Conservation (phyloP, 345 rosid species). For the Hypericum perforatum region DNA sequence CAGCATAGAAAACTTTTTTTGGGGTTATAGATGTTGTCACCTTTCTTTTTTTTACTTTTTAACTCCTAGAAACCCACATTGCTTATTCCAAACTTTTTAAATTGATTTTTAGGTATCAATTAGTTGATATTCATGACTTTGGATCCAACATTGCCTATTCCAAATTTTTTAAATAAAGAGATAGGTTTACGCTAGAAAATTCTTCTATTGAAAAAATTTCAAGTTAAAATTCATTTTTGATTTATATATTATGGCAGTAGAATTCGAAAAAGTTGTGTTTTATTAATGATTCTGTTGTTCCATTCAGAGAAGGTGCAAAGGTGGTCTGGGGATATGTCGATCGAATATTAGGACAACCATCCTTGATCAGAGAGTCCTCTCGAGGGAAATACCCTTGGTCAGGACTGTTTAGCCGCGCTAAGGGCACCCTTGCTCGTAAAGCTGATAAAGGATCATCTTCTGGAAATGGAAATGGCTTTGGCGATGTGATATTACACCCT, state of each 20-base stretch:
- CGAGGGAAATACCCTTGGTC: slow-evolving; percentile 99
- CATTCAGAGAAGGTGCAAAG: slow-evolving; percentile 91
- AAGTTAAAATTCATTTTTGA: background rate
- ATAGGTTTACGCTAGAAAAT: too few species aligned
- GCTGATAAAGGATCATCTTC: slow-evolving; percentile 38
- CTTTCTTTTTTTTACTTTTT: too few species aligned
- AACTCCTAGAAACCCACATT: too few species aligned
- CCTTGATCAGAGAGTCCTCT: slow-evolving; percentile 97
- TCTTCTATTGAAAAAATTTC: too few species aligned
- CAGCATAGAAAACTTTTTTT: too few species aligned
- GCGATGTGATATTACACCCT: slow-evolving; percentile 87
- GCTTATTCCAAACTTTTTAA: too few species aligned
- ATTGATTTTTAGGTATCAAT: too few species aligned
- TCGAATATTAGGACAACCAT: slow-evolving; percentile 94
- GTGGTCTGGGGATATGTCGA: slow-evolving; percentile 97
- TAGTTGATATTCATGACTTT: too few species aligned
- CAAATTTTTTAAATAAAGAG: too few species aligned
- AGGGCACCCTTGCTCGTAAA: slow-evolving; percentile 33
- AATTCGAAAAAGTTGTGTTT: slow-evolving; percentile 4
- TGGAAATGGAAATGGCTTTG: slow-evolving; percentile 63
- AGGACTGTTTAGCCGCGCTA: slow-evolving; percentile 40
- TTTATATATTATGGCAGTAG: background rate
- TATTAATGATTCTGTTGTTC: slow-evolving; percentile 4
- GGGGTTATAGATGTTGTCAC: too few species aligned
- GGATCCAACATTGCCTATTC: too few species aligned